These are phyloP conservation scores for Pachyrhizus erosus DNA, from an alignment of 306 rosid species.

Conservation along the genomic window DNA sequence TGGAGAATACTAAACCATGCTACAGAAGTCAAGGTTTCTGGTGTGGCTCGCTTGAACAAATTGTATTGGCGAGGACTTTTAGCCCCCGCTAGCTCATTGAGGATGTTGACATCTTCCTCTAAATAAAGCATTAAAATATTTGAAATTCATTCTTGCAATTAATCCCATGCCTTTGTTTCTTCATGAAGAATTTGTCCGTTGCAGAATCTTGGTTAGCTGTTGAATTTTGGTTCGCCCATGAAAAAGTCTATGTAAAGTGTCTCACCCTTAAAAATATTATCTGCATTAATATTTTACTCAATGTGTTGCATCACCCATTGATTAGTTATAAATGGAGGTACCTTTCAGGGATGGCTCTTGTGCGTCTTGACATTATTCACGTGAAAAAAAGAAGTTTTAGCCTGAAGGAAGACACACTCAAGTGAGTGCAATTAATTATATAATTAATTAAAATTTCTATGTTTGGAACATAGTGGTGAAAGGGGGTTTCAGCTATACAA, in stretches of 20 bases:
- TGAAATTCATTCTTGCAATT: constrained; percentile 38
- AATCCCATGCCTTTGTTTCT: constrained; percentile 40
- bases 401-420: constrained; percentile 36
- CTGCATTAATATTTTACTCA: constrained; percentile 48
- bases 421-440: constrained; percentile 21
- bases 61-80: constrained; percentile 56
- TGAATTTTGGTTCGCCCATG: constrained; percentile 47
- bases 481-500: neutral
- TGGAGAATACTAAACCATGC: constrained; percentile 11
- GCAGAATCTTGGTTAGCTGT: constrained; percentile 55
- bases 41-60: constrained; percentile 48
- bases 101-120: constrained; percentile 55
- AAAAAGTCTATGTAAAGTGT: constrained; percentile 49
- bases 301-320: constrained; percentile 55
- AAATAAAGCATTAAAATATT: constrained; percentile 37
- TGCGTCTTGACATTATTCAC: constrained; percentile 60
- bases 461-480: constrained; percentile 25
- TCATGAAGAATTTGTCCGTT: constrained; percentile 54
- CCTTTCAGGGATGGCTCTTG: constrained; percentile 43
- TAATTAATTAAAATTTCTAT: constrained; percentile 4
- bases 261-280: constrained; percentile 40
- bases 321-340: constrained; percentile 52
- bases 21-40: constrained; percentile 61
- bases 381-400: constrained; percentile 45
- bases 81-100: constrained; percentile 46